Percentiles rank a stretch among this genome's conserved stretches.
phyloP scores from a whole-genome alignment of 225 moss, liverwort and hornwort species.

The Bryum argenteum region DNA sequence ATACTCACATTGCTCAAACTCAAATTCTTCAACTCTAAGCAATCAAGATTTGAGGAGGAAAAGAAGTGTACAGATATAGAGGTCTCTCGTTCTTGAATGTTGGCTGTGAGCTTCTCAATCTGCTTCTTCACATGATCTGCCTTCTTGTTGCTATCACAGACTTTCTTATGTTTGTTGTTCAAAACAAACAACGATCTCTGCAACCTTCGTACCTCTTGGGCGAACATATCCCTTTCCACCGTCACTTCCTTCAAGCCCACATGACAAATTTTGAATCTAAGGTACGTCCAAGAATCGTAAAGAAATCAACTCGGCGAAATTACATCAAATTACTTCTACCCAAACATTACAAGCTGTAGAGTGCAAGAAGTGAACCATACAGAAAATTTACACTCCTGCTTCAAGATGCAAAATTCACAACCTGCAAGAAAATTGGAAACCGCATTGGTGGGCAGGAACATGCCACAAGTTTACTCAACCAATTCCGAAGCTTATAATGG shows the following conservation, averaged over 20 bases:
- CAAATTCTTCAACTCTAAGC: no score
- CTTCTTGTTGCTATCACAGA: slow-evolving; percentile 54
- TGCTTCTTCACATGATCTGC: slow-evolving; percentile 50
- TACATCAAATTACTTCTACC: no score
- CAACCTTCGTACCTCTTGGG: slow-evolving; percentile 67
- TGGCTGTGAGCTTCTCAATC: slow-evolving; percentile 38
- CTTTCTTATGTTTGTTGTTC: slow-evolving; percentile 51
- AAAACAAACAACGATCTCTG: slow-evolving; percentile 53
- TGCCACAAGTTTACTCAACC: neutral
- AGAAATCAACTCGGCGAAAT: no score
- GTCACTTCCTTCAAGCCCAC: slow-evolving; percentile 54
- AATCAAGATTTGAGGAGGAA: neutral
- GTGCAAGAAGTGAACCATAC: neutral
- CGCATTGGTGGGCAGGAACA: slow-evolving; percentile 11
- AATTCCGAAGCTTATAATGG: neutral
- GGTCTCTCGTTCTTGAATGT: slow-evolving; percentile 46
- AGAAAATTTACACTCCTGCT: neutral
- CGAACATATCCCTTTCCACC: slow-evolving; percentile 73
- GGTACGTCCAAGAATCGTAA: no score
- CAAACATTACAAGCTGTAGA: neutral
- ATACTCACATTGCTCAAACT: neutral
- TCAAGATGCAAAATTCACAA: slow-evolving; percentile 2
- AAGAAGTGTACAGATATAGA: slow-evolving; percentile 45
- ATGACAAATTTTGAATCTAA: neutral
- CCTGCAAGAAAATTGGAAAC: slow-evolving; percentile 20